Base-by-base conservation (phyloP, 495 filamentous ascomycete genomes). In the Aspergillus asperescens region DNA sequence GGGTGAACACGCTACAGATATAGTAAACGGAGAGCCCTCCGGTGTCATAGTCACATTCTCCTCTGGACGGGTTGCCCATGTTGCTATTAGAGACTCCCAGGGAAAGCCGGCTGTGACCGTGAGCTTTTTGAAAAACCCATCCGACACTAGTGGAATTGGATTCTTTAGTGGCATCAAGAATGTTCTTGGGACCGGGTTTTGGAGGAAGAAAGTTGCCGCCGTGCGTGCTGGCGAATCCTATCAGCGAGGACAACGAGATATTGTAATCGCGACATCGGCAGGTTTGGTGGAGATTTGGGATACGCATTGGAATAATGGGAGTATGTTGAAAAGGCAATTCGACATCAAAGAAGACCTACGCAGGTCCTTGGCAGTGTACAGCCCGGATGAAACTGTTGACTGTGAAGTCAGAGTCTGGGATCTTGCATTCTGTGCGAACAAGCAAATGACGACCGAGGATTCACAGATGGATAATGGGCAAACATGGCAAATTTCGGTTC, bases 31-130 rank as follows among this genome's bases (percentile, higher is more conserved):
- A 39, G 90, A 95, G 56, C 86, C 86, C 25, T 88, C 89, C 2
- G 93, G 92, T 3, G 90, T 96, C 50, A 70, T 96, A 20, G 73
- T 93, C 25, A 81, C 80, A 25, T 85, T 95, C 55, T 96, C 86
- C 61, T 87, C 78, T 52, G 93, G 94, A 4, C 79, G 91, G 58
- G 72, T 93, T 19, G 90, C 87, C 1, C 93, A 95, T 64, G 71
- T 99, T 60, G 88, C 81, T 16, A 68, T 97, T 4, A 77, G 89
- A 64, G 90, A 97, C 68, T 64, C 79, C 8, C 92, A 95, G 67
- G 93, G 93, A 25, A 84, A 89, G 58, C 86, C 92, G 1, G 77
- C 78, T 16, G 85, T 99, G 23, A 77, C 79, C 4, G 81, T 84
- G 0, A 84, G 87, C 54, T 87, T 87, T 59, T 77, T 99, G 24